phyloP scores from a whole-genome alignment of 768 basidiomycete genomes.

The Rhizopogon rudus region DNA sequence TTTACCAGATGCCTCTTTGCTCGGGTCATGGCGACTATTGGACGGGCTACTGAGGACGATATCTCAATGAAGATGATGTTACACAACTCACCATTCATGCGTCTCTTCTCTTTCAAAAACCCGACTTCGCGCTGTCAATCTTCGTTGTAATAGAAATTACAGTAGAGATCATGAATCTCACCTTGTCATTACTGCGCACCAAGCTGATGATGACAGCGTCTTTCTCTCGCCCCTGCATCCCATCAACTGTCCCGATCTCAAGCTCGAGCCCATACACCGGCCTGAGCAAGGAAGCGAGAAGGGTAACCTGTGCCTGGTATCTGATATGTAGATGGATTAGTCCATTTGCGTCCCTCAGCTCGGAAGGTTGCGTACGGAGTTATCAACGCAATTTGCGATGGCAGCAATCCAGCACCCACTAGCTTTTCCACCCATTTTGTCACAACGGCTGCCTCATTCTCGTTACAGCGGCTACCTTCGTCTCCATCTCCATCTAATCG shows the following conservation, averaged over 20 bases:
- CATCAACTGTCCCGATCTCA: constrained; percentile 94
- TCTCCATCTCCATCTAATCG: constrained; percentile 71
- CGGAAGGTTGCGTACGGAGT: constrained; percentile 59
- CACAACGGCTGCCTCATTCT: constrained; percentile 90
- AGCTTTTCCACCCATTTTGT: constrained; percentile 77
- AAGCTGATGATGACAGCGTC: constrained; percentile 91
- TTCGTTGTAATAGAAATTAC: constrained; percentile 2
- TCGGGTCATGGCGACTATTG: constrained; percentile 85
- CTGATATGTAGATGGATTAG: constrained; percentile 28
- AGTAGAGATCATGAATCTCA: constrained; percentile 21
- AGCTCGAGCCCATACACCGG: constrained; percentile 62
- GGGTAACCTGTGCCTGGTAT: constrained; percentile 92
- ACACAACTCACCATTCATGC: constrained; percentile 71
- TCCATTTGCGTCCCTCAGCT: not conserved
- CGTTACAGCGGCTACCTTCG: constrained; percentile 89
- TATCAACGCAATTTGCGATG: constrained; percentile 80
- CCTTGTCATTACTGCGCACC: constrained; percentile 87
- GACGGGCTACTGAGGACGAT: not conserved
- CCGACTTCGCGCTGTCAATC: constrained; percentile 74
- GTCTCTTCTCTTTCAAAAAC: constrained; percentile 87
- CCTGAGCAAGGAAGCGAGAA: constrained; percentile 73
- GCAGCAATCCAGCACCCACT: constrained; percentile 59
- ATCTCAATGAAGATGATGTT: not conserved
- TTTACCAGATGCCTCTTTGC: constrained; percentile 80
- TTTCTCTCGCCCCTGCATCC: constrained; percentile 96